Evolutionary conservation across 768 basidiomycete species (phyloP).

Genomic region (Leccinum disarticulatum): DNA sequence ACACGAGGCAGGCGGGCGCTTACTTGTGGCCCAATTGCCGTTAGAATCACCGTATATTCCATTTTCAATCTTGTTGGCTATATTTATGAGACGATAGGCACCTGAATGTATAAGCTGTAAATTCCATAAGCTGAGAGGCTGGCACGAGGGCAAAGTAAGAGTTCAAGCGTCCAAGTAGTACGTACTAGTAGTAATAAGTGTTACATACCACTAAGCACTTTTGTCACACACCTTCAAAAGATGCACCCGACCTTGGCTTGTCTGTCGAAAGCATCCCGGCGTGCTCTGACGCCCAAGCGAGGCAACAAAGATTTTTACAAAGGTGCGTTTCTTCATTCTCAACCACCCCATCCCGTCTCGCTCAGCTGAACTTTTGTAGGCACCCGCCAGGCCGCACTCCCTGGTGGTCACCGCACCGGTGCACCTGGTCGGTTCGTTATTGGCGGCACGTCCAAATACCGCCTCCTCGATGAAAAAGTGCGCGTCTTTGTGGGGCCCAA

Average conservation of each 20-base stretch:
- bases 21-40: background rate
- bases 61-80: background rate
- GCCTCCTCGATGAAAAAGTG: conserved; percentile 79
- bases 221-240: background rate
- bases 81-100: background rate
- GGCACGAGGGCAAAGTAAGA: background rate
- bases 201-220: background rate
- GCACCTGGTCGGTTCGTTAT: conserved; percentile 86
- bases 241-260: conserved; percentile 73
- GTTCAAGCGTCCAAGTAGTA: background rate
- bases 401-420: conserved; percentile 83
- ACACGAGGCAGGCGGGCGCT: conserved; percentile 8
- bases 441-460: conserved; percentile 75
- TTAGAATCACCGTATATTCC: background rate
- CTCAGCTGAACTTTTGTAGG: conserved; percentile 42
- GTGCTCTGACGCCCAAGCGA: conserved; percentile 78
- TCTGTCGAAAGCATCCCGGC: conserved; percentile 81
- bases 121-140: background rate
- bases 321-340: conserved; percentile 47
- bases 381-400: conserved; percentile 78
- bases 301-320: conserved; percentile 98
- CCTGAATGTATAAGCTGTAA: background rate
- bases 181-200: too few relatives aligned
- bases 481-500: conserved; percentile 83
- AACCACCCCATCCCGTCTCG: background rate